A percentile compares a stretch with the other conserved stretches of the same genome.
Conservation (phyloP, 179 eudicot species). For the Nepenthes alata region DNA sequence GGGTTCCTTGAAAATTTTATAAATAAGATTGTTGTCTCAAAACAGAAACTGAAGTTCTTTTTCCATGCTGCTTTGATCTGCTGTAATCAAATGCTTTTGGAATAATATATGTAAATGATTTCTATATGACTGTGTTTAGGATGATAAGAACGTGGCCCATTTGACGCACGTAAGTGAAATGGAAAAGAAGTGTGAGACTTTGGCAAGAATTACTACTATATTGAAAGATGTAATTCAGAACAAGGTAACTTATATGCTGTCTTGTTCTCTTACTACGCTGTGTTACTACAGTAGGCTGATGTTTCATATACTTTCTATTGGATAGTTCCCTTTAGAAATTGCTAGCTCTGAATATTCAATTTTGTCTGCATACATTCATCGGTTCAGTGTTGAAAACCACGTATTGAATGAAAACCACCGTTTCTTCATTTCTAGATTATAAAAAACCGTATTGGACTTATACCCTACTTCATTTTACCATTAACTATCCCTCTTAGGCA, state of each 20-base stretch:
- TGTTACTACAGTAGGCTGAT: not conserved
- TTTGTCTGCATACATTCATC: no score
- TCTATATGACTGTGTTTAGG: conserved; percentile 33
- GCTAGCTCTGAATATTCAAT: no score
- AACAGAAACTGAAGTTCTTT: no score
- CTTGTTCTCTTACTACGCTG: not conserved
- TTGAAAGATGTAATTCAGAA: conserved; percentile 93
- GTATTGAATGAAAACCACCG: no score
- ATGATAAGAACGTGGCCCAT: conserved; percentile 94
- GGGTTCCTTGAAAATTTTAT: no score
- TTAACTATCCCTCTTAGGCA: no score
- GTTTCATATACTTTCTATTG: not conserved
- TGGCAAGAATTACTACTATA: conserved; percentile 77
- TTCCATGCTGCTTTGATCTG: no score
- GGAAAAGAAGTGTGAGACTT: conserved; percentile 95
- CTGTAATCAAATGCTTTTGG: no score
- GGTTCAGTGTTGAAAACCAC: no score
- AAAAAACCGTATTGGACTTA: no score
- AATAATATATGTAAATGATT: not conserved
- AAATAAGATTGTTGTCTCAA: not conserved
- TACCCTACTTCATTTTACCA: no score
- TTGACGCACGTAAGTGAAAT: conserved; percentile 91
- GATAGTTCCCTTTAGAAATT: not conserved
- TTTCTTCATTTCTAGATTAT: no score
- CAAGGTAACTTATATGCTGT: conserved; percentile 36